Conservation (phyloP, 1,284 basidiomycete species). For the Takashimella tepidaria region DNA sequence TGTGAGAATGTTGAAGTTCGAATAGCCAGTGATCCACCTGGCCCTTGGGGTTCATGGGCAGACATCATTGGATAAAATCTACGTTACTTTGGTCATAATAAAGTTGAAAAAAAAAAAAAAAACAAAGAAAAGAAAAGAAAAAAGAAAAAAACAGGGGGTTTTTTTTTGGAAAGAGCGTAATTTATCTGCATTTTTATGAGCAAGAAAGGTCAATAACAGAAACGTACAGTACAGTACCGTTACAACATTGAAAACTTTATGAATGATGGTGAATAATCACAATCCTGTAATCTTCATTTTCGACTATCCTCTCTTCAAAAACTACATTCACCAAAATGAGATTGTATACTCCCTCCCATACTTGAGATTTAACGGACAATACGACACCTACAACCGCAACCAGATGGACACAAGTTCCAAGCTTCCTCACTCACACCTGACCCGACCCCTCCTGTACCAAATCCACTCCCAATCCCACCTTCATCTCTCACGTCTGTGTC, state of each 20-base stretch:
- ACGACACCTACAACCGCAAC: constrained; percentile 41
- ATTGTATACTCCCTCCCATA: not conserved
- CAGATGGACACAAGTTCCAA: constrained; percentile 34
- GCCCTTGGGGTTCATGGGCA: constrained; percentile 41
- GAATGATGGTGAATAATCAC: not conserved
- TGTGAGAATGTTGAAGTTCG: constrained; percentile 48
- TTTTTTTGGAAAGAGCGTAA: constrained; percentile 32
- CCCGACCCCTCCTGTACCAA: no score
- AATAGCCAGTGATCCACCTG: constrained; percentile 13
- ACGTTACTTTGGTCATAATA: constrained; percentile 37
- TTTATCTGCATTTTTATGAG: not conserved
- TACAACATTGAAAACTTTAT: constrained; percentile 16
- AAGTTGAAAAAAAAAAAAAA: constrained; percentile 39
- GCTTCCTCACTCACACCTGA: constrained; percentile 3
- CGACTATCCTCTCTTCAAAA: not conserved
- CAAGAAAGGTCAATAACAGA: no score
- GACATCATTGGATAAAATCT: constrained; percentile 22
- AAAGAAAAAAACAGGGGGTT: constrained; percentile 46
- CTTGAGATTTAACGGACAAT: constrained; percentile 2
- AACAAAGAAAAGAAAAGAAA: constrained; percentile 37
- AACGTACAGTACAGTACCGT: no score
- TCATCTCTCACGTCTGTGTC: not conserved
- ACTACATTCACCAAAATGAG: not conserved
- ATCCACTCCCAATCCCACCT: not conserved
- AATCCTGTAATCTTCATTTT: not conserved